phyloP scores from a whole-genome alignment of 2,329 filamentous ascomycete species.

The Boeremia lycopersici region DNA sequence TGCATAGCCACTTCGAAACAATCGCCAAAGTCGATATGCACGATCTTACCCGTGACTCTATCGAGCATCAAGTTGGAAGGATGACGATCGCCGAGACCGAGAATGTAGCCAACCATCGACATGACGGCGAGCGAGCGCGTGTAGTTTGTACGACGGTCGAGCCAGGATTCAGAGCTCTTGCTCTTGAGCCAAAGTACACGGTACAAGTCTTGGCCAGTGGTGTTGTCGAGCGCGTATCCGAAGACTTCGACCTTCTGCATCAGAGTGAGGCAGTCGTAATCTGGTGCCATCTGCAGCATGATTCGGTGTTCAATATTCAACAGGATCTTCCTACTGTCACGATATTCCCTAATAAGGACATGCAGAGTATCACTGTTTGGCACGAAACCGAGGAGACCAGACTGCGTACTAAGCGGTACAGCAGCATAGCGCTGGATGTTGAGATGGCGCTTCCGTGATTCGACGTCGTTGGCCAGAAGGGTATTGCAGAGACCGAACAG shows the following conservation, averaged over 20 bases:
- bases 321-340: conserved; percentile 94
- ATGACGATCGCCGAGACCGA: conserved; percentile 94
- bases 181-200: conserved; percentile 98
- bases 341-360: conserved; percentile 94
- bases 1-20: conserved; percentile 99
- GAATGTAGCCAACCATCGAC: conserved; percentile 99
- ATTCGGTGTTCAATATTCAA: conserved; percentile 99
- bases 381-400: conserved; percentile 93
- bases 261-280: conserved; percentile 96
- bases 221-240: conserved; percentile 98
- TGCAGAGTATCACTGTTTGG: conserved; percentile 97
- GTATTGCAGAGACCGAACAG: conserved; percentile 98
- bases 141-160: conserved; percentile 98
- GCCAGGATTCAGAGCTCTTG: conserved; percentile 96
- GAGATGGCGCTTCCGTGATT: conserved; percentile 95
- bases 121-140: conserved; percentile 96
- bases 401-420: conserved; percentile 96
- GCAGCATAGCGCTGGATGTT: conserved; percentile 95
- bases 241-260: conserved; percentile 99
- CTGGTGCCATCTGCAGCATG: conserved; percentile 99
- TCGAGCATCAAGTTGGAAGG: conserved; percentile 98
- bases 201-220: conserved; percentile 97
- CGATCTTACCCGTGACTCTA: conserved; percentile 91
- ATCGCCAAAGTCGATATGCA: conserved; percentile 99
- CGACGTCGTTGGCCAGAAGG: conserved; percentile 87